Evolutionary conservation across 129 eudicot genomes (phyloP), one percentile per base, ranked within the genome.

Genomic region (Arctium minus): DNA sequence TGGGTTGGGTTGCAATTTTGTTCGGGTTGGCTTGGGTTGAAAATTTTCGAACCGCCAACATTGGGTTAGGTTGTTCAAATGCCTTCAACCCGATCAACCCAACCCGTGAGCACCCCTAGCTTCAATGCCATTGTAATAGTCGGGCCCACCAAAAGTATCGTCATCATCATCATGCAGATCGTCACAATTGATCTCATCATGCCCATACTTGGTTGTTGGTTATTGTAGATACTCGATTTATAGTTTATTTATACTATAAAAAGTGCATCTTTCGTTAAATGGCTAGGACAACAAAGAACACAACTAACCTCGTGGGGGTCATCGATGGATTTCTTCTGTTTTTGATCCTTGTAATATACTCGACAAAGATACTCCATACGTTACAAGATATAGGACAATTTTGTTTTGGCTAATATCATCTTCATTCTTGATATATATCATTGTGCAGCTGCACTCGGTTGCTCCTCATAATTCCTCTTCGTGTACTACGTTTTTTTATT

Each of bases 41-140:
- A 22, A 22, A 22, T 22, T 22, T 22, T 22, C 27, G 0, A 22
- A 22, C 27, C 27, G 0, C 27, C 27, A 22, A 22, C 27, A 22
- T 22, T 22, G 27, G 27, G 27, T n/a, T n/a, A n/a, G n/a, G n/a
- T n/a, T n/a, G n/a, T n/a, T n/a, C n/a, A n/a, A n/a, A n/a, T n/a
- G 27, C 0, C 27, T 22, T 22, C 27, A 22, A 22, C 27, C 27
- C 27, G 27, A 22, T 22, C 27, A 22, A 22, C 27, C 27, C 27
- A 22, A 22, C 27, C 27, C 27, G 27, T 22, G 27, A 22, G 0
- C 0, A 22, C 27, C 0, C 27, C 27, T 22, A 22, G 87, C 56
- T 84, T 84, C 12, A 83, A 46, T 35, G 80, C 84, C 87, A 64
- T 84, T 39, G 86, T 77, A 13, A 70, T 64, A 65, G 80, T 67